Evolutionary conservation across 192 early-diverging fungal species (phyloP).

Genomic region (Allomyces macrogynus): DNA sequence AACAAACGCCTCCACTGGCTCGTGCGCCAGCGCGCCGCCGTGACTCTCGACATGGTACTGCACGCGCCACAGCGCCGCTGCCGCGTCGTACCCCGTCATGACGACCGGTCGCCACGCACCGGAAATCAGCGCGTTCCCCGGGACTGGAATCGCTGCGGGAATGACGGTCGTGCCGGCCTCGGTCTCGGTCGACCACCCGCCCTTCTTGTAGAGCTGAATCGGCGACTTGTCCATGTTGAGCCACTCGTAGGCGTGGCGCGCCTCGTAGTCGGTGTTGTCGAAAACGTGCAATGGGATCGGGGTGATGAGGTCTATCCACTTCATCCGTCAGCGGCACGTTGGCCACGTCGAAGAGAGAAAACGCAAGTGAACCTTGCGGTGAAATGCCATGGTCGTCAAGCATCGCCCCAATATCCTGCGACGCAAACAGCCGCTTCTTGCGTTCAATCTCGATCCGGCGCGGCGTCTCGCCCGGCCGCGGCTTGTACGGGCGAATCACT

Average conservation of each 20-base stretch:
- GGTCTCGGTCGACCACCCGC: background rate
- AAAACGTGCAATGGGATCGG: conserved; percentile 19
- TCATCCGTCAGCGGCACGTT: too few relatives aligned
- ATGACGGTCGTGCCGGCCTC: background rate
- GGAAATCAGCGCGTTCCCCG: conserved; percentile 16
- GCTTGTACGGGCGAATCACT: conserved; percentile 22
- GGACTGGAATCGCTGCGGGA: conserved; percentile 19
- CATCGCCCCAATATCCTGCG: conserved; percentile 13
- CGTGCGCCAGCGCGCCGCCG: background rate
- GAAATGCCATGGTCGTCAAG: background rate
- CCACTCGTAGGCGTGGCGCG: conserved; percentile 23
- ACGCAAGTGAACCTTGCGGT: background rate
- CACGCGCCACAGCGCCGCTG: conserved; percentile 18
- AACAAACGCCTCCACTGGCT: background rate
- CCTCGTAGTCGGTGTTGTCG: conserved; percentile 27
- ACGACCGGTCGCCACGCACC: conserved; percentile 22
- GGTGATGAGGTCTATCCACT: background rate
- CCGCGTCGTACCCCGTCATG: conserved; percentile 18
- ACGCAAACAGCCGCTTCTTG: conserved; percentile 20
- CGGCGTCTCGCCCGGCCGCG: conserved; percentile 24
- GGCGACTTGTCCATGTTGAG: conserved; percentile 13
- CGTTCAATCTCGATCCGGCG: conserved; percentile 35
- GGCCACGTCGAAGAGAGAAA: too few relatives aligned
- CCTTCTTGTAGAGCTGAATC: background rate
- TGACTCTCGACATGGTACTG: conserved; percentile 1